Base-by-base conservation (phyloP, 305 asterid genomes). In the Lippia alba region DNA sequence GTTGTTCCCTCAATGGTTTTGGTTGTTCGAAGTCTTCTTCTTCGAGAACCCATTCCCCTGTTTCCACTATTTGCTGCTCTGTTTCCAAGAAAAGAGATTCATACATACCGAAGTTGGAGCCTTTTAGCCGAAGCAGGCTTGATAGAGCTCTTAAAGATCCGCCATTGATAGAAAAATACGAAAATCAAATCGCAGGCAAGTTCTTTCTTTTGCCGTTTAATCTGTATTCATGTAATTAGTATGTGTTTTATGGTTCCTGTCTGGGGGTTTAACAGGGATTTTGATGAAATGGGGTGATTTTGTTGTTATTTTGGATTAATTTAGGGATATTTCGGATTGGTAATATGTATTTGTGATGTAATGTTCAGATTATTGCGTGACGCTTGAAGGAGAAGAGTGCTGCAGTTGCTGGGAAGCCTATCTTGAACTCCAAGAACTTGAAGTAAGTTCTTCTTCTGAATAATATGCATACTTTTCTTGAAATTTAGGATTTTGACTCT, bases 351-450 rank as follows among this genome's bases (percentile, higher is more conserved):
- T 51, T 5, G 8, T 50, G 16, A 12, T 32, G 19, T 16, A 1
- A 55, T 73, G 36, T 74, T 60, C 86, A 94, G 99, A 91, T 85
- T 91, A 94, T 57, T 94, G 99, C 66, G 78, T 80, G 76, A 86
- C 89, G 9, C 87, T 94, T 16, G 97, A 94, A 34, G 99, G 97
- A 61, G 99, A 91, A 45, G 89, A 77, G 8, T 83, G 85, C 1
- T 91, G 89, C 70, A 74, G 90, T 83, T 94, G 99, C 83, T 94
- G 99, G 99, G 67, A 70, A 77, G 99, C 97, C 44, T 94, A 94
- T 75, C 89, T 91, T 78, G 97, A 94, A 73, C 97, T 94, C 78
- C 84, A 91, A 80, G 91, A 94, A 55, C 96, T 94, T 62, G 93
- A 91, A 82, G 99, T 94, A 79, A 86, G 92, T 79, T 14, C 36